Conservation (phyloP, 495 filamentous ascomycete species). For the Penicillium angulare region DNA sequence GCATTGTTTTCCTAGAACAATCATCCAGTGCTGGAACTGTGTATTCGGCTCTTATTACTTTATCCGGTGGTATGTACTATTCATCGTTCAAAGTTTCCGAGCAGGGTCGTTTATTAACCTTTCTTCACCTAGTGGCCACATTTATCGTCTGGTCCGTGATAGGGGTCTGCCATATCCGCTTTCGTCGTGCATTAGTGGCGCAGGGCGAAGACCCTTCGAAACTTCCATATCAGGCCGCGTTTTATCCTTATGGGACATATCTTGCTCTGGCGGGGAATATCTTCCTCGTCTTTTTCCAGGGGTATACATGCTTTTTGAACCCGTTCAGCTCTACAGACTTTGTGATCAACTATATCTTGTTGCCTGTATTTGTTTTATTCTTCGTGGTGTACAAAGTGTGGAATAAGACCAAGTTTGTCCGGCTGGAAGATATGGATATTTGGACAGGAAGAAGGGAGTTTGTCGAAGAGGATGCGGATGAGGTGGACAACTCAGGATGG, state of each 20-base stretch:
- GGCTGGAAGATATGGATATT: conserved; percentile 57
- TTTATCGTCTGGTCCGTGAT: conserved; percentile 70
- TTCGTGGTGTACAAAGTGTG: conserved; percentile 57
- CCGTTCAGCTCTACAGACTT: conserved; percentile 60
- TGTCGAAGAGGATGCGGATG: conserved; percentile 12
- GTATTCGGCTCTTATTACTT: conserved; percentile 41
- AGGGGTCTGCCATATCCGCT: conserved; percentile 65
- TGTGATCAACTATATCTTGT: conserved; percentile 65
- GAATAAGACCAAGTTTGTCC: conserved; percentile 54
- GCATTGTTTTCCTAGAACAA: conserved; percentile 65
- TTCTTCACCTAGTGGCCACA: conserved; percentile 48
- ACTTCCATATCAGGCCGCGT: conserved; percentile 57
- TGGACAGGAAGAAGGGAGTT: conserved; percentile 53
- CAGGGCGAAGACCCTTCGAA: conserved; percentile 54
- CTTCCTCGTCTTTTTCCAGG: conserved; percentile 65
- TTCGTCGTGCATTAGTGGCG: conserved; percentile 53
- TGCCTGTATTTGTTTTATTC: conserved; percentile 63
- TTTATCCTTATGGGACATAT: conserved; percentile 64
- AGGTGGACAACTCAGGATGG: conserved; percentile 7
- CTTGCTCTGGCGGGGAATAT: conserved; percentile 57
- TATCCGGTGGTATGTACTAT: conserved; percentile 38
- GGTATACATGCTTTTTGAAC: conserved; percentile 51
- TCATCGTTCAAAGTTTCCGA: too few relatives aligned
- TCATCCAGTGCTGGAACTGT: conserved; percentile 57
- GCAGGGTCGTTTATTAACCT: conserved; percentile 25